phyloP scores from a whole-genome alignment of 257 asterid species.

The Nicotiana sylvestris region DNA sequence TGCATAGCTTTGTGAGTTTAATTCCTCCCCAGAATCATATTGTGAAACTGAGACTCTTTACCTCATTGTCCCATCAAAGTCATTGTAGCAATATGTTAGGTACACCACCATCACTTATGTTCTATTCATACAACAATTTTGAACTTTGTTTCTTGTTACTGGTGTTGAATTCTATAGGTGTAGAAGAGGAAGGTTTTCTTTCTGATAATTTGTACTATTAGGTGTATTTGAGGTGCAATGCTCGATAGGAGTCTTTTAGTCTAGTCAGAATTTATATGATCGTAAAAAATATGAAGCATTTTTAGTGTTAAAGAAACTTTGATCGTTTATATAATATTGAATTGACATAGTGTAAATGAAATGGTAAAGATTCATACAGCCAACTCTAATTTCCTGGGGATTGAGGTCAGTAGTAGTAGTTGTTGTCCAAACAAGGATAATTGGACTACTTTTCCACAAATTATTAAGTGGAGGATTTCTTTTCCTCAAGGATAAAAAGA shows the following conservation, averaged over 20 bases:
- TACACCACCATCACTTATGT: not conserved
- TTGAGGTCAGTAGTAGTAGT: not conserved
- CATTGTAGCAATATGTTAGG: not conserved
- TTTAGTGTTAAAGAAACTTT: no score
- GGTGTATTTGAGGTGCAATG: no score
- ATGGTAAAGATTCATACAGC: not conserved
- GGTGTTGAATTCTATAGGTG: not conserved
- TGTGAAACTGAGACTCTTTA: constrained; percentile 17
- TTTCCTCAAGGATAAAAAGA: not conserved
- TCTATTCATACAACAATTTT: not conserved
- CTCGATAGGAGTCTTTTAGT: no score
- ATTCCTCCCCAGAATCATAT: constrained; percentile 15
- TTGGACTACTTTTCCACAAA: not conserved
- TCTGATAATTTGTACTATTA: no score
- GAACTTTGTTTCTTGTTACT: not conserved
- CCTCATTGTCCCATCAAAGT: constrained; percentile 4
- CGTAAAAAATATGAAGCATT: no score
- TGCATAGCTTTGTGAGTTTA: constrained; percentile 29
- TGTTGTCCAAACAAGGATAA: not conserved
- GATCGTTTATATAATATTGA: not conserved
- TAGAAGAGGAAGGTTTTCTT: not conserved
- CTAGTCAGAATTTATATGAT: no score
- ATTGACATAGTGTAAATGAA: not conserved
- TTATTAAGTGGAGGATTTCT: not conserved
- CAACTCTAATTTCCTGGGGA: not conserved